Percentiles rank a stretch among this genome's conserved stretches.
Evolutionary conservation across 441 rosid genomes (phyloP).

Genomic region (Pelargonium cotyledonis): DNA sequence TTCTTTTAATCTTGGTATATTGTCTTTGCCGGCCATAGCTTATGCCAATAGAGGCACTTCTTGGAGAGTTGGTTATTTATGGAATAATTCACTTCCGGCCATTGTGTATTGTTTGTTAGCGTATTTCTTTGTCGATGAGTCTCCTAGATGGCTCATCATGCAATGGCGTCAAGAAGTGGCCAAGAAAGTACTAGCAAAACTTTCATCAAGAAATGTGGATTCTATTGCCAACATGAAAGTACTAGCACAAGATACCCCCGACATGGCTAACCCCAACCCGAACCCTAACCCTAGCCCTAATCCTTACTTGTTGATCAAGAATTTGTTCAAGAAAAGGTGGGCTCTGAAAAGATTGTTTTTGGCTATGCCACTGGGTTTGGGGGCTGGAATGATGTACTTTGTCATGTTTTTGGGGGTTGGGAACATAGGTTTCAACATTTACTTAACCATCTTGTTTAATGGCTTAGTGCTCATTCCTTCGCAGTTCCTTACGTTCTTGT

Average conservation of each 20-base stretch:
- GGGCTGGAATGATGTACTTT: conserved; percentile 60
- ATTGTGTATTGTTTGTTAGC: conserved; percentile 38
- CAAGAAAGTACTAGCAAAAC: conserved; percentile 29
- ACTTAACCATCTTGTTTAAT: conserved; percentile 50
- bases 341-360: conserved; percentile 38
- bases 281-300: no score
- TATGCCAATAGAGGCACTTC: conserved; percentile 43
- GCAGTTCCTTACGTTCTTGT: conserved; percentile 10
- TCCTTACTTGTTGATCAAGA: conserved; percentile 38
- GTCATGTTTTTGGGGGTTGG: conserved; percentile 75
- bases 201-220: conserved; percentile 21
- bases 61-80: conserved; percentile 56
- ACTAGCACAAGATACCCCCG: no score
- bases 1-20: conserved; percentile 45
- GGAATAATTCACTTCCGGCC: conserved; percentile 55
- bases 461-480: conserved; percentile 15
- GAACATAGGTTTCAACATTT: conserved; percentile 45
- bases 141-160: conserved; percentile 71
- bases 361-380: conserved; percentile 41
- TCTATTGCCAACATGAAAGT: no score
- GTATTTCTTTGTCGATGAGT: conserved; percentile 45
- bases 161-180: conserved; percentile 57
- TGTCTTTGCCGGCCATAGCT: conserved; percentile 56
- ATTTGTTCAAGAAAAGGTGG: conserved; percentile 46
- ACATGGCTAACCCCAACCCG: no score